A percentile compares a stretch with the other conserved stretches of the same genome.
Conservation (phyloP, 2,329 filamentous ascomycete species). For the Fusarium lyarnte region DNA sequence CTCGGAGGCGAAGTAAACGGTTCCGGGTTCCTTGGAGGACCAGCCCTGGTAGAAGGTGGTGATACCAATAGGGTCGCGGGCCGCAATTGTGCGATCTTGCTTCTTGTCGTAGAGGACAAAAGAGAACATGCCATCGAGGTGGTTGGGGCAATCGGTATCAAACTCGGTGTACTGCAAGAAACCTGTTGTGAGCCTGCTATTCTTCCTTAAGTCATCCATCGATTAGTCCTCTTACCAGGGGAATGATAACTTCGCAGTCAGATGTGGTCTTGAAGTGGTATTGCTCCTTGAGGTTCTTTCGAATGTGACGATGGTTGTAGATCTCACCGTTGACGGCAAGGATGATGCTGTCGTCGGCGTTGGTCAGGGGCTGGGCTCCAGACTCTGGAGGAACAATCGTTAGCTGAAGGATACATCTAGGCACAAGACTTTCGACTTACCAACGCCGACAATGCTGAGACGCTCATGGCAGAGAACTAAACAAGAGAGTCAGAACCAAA, state of each 20-base stretch:
- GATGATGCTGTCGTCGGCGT: conserved; percentile 85
- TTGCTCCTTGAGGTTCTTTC: conserved; percentile 82
- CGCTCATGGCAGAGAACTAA: conserved; percentile 95
- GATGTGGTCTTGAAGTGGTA: conserved; percentile 99
- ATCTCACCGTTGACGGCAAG: conserved; percentile 99
- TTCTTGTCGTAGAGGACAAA: conserved; percentile 98
- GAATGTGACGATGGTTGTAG: conserved; percentile 97
- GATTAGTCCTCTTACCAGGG: conserved; percentile 70
- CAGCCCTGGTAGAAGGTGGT: conserved; percentile 98
- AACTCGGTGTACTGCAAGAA: conserved; percentile 82
- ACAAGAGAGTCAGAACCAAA: conserved; percentile 43
- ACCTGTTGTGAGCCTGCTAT: conserved; percentile 23
- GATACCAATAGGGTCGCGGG: conserved; percentile 95
- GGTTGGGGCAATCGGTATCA: conserved; percentile 89
- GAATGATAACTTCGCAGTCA: conserved; percentile 98
- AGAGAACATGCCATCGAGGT: conserved; percentile 99
- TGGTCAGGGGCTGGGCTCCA: conserved; percentile 94
- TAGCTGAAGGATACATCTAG: conserved; percentile 23
- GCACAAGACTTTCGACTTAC: conserved; percentile 60
- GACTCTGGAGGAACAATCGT: conserved; percentile 69
- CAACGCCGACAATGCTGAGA: conserved; percentile 96
- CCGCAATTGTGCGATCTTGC: conserved; percentile 90
- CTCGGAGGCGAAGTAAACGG: conserved; percentile 97
- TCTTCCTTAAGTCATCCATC: not conserved
- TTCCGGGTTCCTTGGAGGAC: conserved; percentile 81